Evolutionary conservation across 2,329 filamentous ascomycete genomes (phyloP), one percentile per base, ranked within the genome.

Genomic region (Aspergillus tanneri): DNA sequence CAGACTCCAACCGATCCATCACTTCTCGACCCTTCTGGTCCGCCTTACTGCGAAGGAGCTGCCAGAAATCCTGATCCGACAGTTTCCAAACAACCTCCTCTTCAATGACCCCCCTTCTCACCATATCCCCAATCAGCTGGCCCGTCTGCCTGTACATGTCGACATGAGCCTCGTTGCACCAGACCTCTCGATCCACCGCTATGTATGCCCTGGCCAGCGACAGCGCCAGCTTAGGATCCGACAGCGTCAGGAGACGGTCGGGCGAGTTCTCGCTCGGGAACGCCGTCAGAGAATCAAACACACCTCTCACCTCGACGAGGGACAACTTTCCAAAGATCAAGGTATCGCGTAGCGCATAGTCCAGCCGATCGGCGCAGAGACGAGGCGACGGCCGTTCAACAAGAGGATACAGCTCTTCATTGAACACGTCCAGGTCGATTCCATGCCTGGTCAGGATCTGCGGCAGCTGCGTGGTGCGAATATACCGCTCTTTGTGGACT

Each of bases 301-400:
- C 48, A 4, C 53, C 32, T 25, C 41, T 58, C 0, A 62, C 67
- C n/a, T 69, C 61, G 12, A 59, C 51, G 0, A 68, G 37, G 3
- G 47, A n/a, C 18, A 73, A 50, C 14, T 68, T 62, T 0, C 58
- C 61, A 27, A 70, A 68, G 1, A 55, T 61, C 1, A 70, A 60
- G 0, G 63, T 44, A 39, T 72, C 70, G 16, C 69, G 69, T 19
- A 73, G 55, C 14, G 64, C 60, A 44, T 73, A 73, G 53, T 73
- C 70, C 6, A 72, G 60, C 24, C 70, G 61, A 48, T 73, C 70
- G 18, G 70, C 69, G 46, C 69, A 73, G 2, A 73, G 66, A 23
- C 64, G 67, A 5, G 70, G 70, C 21, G 70, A 55, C 5, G 64
- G 59, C 61, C 54, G 61, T 49, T 73, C 70, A 3, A 72, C 70